These are phyloP conservation scores for Stachybotrys elegans DNA, from an alignment of 2,329 filamentous ascomycete species.

Conservation along the genomic window DNA sequence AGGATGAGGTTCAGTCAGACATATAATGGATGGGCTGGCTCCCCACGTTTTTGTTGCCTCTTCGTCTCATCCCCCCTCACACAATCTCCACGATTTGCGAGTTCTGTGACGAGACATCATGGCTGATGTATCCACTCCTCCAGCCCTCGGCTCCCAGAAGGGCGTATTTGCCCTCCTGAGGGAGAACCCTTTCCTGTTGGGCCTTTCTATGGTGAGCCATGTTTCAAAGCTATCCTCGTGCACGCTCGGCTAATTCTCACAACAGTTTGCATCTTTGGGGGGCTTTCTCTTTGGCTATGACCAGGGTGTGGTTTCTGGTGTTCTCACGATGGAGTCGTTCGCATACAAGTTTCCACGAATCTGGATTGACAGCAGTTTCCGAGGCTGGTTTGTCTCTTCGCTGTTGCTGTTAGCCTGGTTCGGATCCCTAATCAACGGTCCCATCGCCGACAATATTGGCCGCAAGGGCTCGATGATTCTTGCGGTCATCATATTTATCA, in stretches of 20 bases:
- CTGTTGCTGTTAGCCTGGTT: conserved; percentile 43
- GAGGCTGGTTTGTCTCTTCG: conserved; percentile 49
- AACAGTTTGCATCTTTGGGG: conserved; percentile 27
- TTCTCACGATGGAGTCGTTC: conserved; percentile 41
- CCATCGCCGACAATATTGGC: conserved; percentile 28
- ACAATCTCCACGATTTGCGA: no score
- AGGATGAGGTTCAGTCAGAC: no score
- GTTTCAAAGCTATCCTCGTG: background rate
- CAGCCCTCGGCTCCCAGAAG: conserved; percentile 9
- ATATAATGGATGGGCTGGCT: no score
- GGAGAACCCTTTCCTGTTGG: conserved; percentile 39
- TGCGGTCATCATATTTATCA: conserved; percentile 28
- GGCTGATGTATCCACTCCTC: background rate
- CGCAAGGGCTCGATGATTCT: conserved; percentile 29
- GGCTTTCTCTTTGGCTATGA: conserved; percentile 45
- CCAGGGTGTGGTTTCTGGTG: conserved; percentile 42
- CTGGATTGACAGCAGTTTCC: conserved; percentile 38
- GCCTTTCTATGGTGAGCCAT: conserved; percentile 33
- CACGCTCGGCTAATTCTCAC: background rate
- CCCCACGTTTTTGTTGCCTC: no score
- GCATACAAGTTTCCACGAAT: conserved; percentile 23
- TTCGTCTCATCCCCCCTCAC: no score
- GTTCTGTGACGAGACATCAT: conserved; percentile 1
- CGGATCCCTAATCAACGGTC: conserved; percentile 39
- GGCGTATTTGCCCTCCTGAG: conserved; percentile 19